phyloP scores from a whole-genome alignment of 179 eudicot species.

The Pouteria campechiana region DNA sequence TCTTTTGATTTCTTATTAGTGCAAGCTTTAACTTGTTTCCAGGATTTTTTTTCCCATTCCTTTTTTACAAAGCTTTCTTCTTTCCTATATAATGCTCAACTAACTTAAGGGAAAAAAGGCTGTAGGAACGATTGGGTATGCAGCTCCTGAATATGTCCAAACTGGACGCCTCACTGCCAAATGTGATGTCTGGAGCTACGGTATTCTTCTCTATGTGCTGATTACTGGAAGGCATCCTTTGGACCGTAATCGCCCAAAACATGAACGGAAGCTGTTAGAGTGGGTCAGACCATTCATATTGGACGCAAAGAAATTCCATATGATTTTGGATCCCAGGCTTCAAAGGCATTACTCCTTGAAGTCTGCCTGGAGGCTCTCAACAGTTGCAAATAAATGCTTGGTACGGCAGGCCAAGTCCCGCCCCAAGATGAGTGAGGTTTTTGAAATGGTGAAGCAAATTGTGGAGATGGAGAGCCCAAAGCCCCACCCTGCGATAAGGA shows the following conservation, averaged over 20 bases:
- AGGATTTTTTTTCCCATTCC: no score
- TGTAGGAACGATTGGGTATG: constrained; percentile 90
- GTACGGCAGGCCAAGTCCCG: constrained; percentile 57
- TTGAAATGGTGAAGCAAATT: constrained; percentile 52
- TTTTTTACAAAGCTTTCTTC: no score
- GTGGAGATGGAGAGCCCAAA: constrained; percentile 27
- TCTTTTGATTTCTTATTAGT: no score
- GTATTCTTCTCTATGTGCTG: constrained; percentile 82
- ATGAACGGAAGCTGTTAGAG: constrained; percentile 70
- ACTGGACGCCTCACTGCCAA: constrained; percentile 82
- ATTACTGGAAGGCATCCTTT: constrained; percentile 82
- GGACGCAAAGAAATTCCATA: constrained; percentile 55
- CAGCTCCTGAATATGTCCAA: constrained; percentile 86
- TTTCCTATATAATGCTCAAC: no score
- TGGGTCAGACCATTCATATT: constrained; percentile 80
- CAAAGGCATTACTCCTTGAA: constrained; percentile 37
- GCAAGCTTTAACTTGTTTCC: no score
- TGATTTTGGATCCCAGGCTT: constrained; percentile 76
- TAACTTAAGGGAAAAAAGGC: no score
- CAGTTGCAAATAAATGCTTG: constrained; percentile 80
- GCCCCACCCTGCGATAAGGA: constrained; percentile 19
- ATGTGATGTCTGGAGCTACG: constrained; percentile 92
- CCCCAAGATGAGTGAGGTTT: constrained; percentile 88
- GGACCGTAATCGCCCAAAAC: constrained; percentile 72
- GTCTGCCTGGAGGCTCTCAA: constrained; percentile 65